These are phyloP conservation scores for Penicillium cinerascens DNA, from an alignment of 495 filamentous ascomycete genomes.

Conservation along the genomic window DNA sequence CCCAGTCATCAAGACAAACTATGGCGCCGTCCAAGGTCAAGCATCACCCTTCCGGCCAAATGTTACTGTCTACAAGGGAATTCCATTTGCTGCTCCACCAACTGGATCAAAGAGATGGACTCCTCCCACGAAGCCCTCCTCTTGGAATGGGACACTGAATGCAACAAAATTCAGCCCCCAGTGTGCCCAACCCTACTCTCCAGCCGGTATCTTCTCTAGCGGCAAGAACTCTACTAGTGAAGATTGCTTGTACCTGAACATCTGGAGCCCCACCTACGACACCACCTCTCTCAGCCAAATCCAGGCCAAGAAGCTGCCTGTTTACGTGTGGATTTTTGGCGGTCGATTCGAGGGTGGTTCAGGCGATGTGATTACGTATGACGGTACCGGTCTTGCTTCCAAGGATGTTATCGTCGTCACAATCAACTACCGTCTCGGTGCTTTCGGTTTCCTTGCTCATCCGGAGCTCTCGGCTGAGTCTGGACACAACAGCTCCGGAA, in stretches of 20 bases:
- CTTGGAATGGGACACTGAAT: too few species aligned
- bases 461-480: conserved; percentile 15
- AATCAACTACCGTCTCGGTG: conserved; percentile 23
- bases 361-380: conserved; percentile 24
- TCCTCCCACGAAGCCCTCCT: too few species aligned
- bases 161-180: conserved; percentile 23
- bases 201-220: conserved; percentile 6
- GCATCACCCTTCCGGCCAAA: too few species aligned
- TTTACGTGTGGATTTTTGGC: conserved; percentile 29
- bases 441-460: conserved; percentile 30
- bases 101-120: conserved; percentile 27
- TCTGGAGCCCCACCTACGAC: conserved; percentile 7
- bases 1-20: too few species aligned
- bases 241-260: conserved; percentile 30
- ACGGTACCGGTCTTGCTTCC: conserved; percentile 26
- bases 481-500: conserved; percentile 31
- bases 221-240: conserved; percentile 22
- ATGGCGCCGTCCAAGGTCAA: too few species aligned
- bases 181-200: conserved; percentile 26
- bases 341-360: conserved; percentile 26
- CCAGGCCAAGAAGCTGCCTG: conserved; percentile 12
- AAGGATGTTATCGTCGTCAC: conserved; percentile 31
- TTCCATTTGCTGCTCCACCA: conserved; percentile 28
- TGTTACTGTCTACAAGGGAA: conserved; percentile 26
- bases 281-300: background rate